These are phyloP conservation scores for Diaporthe sp. DNA, from an alignment of 2,329 filamentous ascomycete genomes.

Conservation along the genomic window DNA sequence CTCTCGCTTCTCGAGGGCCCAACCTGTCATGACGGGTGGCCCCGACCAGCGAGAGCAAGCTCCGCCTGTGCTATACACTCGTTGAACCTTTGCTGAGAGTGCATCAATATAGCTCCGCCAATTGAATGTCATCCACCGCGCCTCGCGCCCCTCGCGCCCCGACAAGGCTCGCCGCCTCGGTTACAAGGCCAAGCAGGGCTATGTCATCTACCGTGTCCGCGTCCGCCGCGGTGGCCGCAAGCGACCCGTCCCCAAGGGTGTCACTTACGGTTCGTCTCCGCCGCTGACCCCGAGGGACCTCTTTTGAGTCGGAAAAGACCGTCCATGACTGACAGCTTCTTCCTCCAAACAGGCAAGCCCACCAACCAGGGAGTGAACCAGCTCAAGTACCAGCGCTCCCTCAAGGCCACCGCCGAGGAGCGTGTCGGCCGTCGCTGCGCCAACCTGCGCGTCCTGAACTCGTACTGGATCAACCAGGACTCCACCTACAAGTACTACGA, in stretches of 20 bases:
- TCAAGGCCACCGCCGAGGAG: conserved; percentile 98
- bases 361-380: conserved; percentile 99
- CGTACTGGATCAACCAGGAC: conserved; percentile 99
- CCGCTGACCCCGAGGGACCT: neutral
- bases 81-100: conserved; percentile 99
- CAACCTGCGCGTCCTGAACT: conserved; percentile 99
- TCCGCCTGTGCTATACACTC: conserved; percentile 90
- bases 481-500: conserved; percentile 99
- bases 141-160: conserved; percentile 96
- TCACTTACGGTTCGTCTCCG: conserved; percentile 85
- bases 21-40: conserved; percentile 3
- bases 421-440: conserved; percentile 99
- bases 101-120: conserved; percentile 99
- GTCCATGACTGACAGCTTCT: conserved; percentile 30
- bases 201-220: conserved; percentile 99
- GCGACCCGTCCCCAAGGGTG: conserved; percentile 95
- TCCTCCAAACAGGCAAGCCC: conserved; percentile 83
- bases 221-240: conserved; percentile 99
- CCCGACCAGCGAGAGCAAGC: conserved; percentile 52
- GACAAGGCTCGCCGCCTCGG: conserved; percentile 99
- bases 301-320: neutral
- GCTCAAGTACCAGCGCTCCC: conserved; percentile 99
- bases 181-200: conserved; percentile 99
- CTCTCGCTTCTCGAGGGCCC: conserved; percentile 32
- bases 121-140: conserved; percentile 99